Conservation (phyloP, 2,329 filamentous ascomycete genomes). For the Epichloe gansuensis region DNA sequence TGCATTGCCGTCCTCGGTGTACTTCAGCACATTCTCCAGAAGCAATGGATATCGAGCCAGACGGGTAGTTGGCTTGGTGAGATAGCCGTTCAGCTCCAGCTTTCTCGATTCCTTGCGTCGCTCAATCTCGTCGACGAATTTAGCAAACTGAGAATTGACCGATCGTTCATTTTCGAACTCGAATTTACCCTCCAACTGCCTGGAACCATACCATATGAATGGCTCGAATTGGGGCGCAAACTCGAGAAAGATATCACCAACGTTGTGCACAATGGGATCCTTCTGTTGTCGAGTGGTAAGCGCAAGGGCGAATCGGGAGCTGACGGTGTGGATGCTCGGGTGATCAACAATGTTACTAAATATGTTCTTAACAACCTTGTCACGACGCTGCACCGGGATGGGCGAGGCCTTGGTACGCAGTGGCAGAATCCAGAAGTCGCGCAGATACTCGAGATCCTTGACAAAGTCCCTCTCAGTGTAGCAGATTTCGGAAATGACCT, state of each 20-base stretch:
- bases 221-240: conserved; percentile 87
- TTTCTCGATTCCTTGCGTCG: conserved; percentile 92
- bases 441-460: conserved; percentile 92
- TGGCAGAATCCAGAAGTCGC: conserved; percentile 97
- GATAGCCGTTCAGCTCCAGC: conserved; percentile 89
- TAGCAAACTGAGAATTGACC: conserved; percentile 69
- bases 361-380: conserved; percentile 84
- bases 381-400: conserved; percentile 75
- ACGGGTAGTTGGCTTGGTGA: conserved; percentile 94
- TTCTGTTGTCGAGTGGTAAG: conserved; percentile 85
- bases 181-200: conserved; percentile 91
- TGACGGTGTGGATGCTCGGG: conserved; percentile 73
- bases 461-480: conserved; percentile 98
- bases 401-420: conserved; percentile 71
- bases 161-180: conserved; percentile 95
- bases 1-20: conserved; percentile 76
- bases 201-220: conserved; percentile 92
- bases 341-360: conserved; percentile 90
- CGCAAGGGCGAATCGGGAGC: conserved; percentile 75
- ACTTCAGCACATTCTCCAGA: conserved; percentile 82
- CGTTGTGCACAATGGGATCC: conserved; percentile 71
- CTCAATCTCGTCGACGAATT: conserved; percentile 94
- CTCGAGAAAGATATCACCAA: conserved; percentile 90
- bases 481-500: conserved; percentile 96
- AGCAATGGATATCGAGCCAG: conserved; percentile 87